phyloP scores from a whole-genome alignment of 2,329 filamentous ascomycete genomes.

The Cordyceps pruinosa region DNA sequence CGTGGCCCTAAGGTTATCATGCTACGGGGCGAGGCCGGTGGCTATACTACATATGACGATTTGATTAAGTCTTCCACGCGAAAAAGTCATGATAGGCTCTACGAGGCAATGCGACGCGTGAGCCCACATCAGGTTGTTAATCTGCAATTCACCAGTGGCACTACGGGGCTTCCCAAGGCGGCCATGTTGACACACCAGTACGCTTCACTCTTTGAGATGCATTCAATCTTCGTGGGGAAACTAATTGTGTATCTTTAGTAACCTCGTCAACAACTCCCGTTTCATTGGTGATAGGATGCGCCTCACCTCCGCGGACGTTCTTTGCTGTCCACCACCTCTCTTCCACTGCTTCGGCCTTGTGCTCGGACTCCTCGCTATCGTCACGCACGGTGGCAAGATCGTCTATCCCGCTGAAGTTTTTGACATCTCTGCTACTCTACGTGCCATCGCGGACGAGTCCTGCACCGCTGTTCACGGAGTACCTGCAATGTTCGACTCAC shows the following conservation, averaged over 20 bases:
- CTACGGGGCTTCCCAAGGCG: constrained; percentile 65
- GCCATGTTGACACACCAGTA: constrained; percentile 68
- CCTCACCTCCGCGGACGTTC: constrained; percentile 56
- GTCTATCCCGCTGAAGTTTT: constrained; percentile 72
- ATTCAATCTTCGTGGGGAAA: background rate
- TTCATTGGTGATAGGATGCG: constrained; percentile 71
- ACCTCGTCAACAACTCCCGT: constrained; percentile 58
- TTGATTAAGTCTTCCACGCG: constrained; percentile 46
- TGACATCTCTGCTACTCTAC: constrained; percentile 58
- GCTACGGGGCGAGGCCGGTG: constrained; percentile 45
- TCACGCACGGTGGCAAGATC: constrained; percentile 70
- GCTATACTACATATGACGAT: constrained; percentile 53
- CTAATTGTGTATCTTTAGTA: constrained; percentile 30
- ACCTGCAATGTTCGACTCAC: constrained; percentile 74
- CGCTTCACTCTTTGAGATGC: constrained; percentile 17
- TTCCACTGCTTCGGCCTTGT: constrained; percentile 85
- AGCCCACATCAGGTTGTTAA: constrained; percentile 64
- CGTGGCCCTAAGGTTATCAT: constrained; percentile 50
- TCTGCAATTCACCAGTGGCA: constrained; percentile 70
- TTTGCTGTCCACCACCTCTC: constrained; percentile 76
- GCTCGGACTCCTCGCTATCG: constrained; percentile 62
- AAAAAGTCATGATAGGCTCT: constrained; percentile 43
- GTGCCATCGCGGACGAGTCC: constrained; percentile 57
- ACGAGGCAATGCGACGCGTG: constrained; percentile 47
- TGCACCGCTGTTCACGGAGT: constrained; percentile 76